Percentiles rank a stretch among this genome's conserved stretches.
Conservation (phyloP, 108 stramenopile genomes). For the Nannochloropsis salina region DNA sequence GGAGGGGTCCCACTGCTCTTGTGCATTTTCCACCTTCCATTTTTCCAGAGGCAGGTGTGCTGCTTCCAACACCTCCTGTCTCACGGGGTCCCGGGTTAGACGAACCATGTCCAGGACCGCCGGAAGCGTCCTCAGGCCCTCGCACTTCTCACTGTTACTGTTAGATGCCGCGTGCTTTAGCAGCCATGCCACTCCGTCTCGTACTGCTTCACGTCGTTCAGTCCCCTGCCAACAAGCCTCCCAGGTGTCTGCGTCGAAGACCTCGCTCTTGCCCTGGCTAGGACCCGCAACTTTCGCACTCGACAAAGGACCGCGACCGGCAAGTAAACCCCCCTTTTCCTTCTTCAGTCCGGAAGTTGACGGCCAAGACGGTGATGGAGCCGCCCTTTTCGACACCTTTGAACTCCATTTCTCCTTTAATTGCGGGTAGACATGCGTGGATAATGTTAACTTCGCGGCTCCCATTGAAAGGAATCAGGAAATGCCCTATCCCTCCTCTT, state of each 20-base stretch:
- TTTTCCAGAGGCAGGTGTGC: neutral
- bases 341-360: neutral
- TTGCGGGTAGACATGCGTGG: neutral
- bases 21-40: neutral
- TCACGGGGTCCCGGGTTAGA: neutral
- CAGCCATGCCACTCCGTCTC: neutral
- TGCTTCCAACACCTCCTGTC: neutral
- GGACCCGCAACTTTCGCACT: neutral
- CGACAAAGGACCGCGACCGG: neutral
- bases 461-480: neutral
- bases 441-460: no score
- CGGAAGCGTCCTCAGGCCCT: neutral
- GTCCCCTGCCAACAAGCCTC: neutral
- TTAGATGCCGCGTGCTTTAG: neutral
- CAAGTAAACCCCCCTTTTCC: neutral
- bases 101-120: neutral
- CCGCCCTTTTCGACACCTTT: neutral
- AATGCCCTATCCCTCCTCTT: neutral
- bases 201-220: neutral
- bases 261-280: neutral
- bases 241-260: neutral
- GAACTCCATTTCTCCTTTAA: neutral
- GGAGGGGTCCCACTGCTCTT: neutral
- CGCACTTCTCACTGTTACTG: neutral
- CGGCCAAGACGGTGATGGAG: neutral